Evolutionary conservation across 306 rosid species (phyloP), one percentile per base, ranked within the genome.

Genomic region (Nissolia schottii): DNA sequence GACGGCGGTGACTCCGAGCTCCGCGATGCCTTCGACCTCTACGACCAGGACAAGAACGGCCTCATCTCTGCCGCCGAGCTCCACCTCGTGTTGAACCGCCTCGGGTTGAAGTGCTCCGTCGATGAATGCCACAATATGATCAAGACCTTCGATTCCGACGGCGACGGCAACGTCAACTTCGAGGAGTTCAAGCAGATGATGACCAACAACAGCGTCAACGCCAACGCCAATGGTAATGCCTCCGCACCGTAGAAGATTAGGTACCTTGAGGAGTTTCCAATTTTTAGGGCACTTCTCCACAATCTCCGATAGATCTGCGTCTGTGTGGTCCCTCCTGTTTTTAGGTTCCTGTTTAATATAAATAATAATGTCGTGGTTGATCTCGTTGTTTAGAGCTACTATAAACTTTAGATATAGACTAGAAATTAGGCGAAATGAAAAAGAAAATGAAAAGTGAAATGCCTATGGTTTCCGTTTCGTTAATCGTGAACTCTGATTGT

Each of bases 171-270:
- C 70, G 99, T 95, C 29, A 89, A 85, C 70, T 95, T 89, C 78
- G 86, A 80, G 3, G 99, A 95, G 82, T 95, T 95, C 74, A 73
- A 74, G 86, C 57, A 67, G 81, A 95, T 95, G 99, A 95, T 91
- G 99, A 80, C 43, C 69, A 73, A 70, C 79, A 78, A 79, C 3
- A 14, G 32, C 1, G 16, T 16, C 2, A 59, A 75, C 28, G 71
- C 60, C 43, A 65, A n/a, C n/a, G n/a, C n/a, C n/a, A n/a, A n/a
- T n/a, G n/a, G n/a, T n/a, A n/a, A 80, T 23, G 79, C 64, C 35
- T 13, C 72, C 40, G 31, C 55, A 31, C 67, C 15, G 2, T 77
- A 81, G 77, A 28, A 27, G 15, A 8, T 49, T 53, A 22, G 54
- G 27, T 67, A 37, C 14, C 11, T 10, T 37, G 13, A 14, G 51